phyloP scores from a whole-genome alignment of 179 eudicot species.

The Heliamphora pulchella region DNA sequence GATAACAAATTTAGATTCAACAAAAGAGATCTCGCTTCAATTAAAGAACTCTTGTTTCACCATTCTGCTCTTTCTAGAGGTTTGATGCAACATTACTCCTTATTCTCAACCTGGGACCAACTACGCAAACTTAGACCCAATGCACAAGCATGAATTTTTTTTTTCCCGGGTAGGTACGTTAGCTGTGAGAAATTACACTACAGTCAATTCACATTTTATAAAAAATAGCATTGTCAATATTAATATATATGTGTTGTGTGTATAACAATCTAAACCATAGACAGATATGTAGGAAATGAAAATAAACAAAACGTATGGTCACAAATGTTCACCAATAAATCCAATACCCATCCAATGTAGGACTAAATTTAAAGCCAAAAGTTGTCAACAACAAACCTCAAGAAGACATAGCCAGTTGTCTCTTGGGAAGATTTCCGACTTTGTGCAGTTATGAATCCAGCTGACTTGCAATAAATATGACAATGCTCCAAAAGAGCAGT shows the following conservation, averaged over 20 bases:
- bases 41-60: neutral
- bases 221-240: neutral
- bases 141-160: too few species aligned
- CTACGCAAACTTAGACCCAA: neutral
- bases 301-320: neutral
- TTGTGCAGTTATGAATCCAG: slow-evolving; percentile 88
- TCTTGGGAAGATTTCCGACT: slow-evolving; percentile 94
- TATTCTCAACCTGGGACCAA: neutral
- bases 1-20: neutral
- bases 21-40: too few species aligned
- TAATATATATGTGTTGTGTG: neutral
- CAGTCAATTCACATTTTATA: neutral
- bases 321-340: neutral
- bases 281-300: neutral
- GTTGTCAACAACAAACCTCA: slow-evolving; percentile 45
- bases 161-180: too few species aligned
- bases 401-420: slow-evolving; percentile 85
- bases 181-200: neutral
- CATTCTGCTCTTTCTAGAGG: neutral
- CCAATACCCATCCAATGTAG: neutral
- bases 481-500: slow-evolving; percentile 95
- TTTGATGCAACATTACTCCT: neutral
- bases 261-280: neutral
- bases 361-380: neutral
- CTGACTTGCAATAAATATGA: slow-evolving; percentile 90